phyloP scores from a whole-genome alignment of 768 basidiomycete genomes.

The Coprinopsis sp. region DNA sequence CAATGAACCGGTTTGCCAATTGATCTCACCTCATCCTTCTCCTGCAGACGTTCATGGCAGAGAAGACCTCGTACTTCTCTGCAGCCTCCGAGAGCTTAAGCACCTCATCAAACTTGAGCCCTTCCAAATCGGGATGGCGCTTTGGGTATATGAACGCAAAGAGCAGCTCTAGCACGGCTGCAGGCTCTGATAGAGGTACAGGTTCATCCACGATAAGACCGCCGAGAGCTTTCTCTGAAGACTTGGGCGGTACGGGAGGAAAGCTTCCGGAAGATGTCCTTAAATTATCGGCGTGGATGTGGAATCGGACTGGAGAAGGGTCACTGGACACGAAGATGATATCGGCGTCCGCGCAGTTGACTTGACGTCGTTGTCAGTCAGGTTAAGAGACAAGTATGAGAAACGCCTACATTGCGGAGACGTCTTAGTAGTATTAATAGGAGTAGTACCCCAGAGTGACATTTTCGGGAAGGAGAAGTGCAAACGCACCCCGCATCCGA shows the following conservation, averaged over 20 bases:
- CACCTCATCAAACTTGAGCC: constrained; percentile 12
- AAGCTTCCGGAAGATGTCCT: constrained; percentile 23
- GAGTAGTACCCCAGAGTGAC: too few relatives aligned
- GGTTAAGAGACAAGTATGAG: too few relatives aligned
- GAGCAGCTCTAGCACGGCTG: constrained; percentile 19
- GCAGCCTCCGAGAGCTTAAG: constrained; percentile 21
- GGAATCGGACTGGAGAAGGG: constrained; percentile 19
- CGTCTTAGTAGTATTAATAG: too few relatives aligned
- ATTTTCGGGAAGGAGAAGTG: too few relatives aligned
- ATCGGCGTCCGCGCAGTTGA: constrained; percentile 24
- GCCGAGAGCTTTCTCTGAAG: too few relatives aligned
- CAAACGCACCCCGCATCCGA: too few relatives aligned
- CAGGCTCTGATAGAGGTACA: constrained; percentile 20
- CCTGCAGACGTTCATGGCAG: constrained; percentile 21
- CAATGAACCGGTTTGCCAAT: too few relatives aligned
- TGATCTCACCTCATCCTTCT: constrained; percentile 21
- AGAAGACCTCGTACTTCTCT: constrained; percentile 25
- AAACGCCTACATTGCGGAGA: too few relatives aligned
- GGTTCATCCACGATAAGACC: constrained; percentile 13
- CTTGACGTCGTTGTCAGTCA: too few relatives aligned
- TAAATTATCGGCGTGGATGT: constrained; percentile 24
- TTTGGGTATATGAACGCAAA: constrained; percentile 26
- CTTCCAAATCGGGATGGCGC: constrained; percentile 18
- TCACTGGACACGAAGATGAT: constrained; percentile 26
- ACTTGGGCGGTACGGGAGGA: constrained; percentile 22